Conservation (phyloP, 2,329 filamentous ascomycete genomes). For the Metarhizium robertsii region DNA sequence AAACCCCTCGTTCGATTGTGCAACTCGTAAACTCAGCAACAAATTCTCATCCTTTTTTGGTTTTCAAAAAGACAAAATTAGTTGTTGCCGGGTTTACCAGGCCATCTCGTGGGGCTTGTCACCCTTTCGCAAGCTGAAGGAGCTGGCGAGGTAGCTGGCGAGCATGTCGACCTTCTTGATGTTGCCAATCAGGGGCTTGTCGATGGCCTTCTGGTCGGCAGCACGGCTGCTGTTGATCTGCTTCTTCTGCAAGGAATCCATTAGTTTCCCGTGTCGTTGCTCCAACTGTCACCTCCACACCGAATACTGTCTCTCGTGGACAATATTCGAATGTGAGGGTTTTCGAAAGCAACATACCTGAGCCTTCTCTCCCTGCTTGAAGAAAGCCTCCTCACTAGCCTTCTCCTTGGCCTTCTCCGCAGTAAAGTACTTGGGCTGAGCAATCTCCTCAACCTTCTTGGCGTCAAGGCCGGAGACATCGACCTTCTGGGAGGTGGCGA, state of each 20-base stretch:
- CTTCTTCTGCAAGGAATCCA: conserved; percentile 69
- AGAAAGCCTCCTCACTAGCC: conserved; percentile 96
- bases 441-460: conserved; percentile 76
- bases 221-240: conserved; percentile 83
- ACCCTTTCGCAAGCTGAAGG: conserved; percentile 98
- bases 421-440: conserved; percentile 84
- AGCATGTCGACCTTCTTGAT: conserved; percentile 99
- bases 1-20: conserved; percentile 5
- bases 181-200: conserved; percentile 88
- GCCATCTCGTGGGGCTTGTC: conserved; percentile 99
- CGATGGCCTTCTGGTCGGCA: conserved; percentile 95
- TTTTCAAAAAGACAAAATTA: neutral
- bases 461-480: conserved; percentile 78
- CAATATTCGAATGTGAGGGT: no score
- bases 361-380: conserved; percentile 97
- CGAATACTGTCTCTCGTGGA: no score
- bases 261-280: conserved; percentile 13
- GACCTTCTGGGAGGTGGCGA: conserved; percentile 79
- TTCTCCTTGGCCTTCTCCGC: conserved; percentile 93
- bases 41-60: conserved; percentile 9
- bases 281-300: no score
- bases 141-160: conserved; percentile 84
- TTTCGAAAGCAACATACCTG: conserved; percentile 54
- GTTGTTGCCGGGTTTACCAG: conserved; percentile 58
- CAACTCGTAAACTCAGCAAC: conserved; percentile 13